Percentiles rank a stretch among this genome's conserved stretches.
phyloP scores from a whole-genome alignment of 306 rosid species.

The Castanea sativa region DNA sequence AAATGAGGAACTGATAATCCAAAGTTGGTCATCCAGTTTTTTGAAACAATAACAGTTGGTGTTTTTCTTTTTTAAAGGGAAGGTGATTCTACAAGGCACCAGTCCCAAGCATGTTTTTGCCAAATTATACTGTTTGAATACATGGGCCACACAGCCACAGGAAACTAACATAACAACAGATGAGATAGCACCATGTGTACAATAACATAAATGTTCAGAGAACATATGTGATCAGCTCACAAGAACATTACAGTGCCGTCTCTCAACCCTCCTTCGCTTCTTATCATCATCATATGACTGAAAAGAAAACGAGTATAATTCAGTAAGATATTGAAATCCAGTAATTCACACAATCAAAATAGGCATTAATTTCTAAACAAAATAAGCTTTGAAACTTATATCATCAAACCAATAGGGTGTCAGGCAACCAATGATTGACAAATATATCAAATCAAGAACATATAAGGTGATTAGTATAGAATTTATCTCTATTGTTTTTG shows the following conservation, averaged over 20 bases:
- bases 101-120: slow-evolving; percentile 14
- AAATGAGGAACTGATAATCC: slow-evolving; percentile 10
- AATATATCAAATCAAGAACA: not conserved
- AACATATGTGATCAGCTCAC: slow-evolving; percentile 30
- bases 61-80: not conserved
- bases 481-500: not conserved
- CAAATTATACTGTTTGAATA: slow-evolving; percentile 4
- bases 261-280: slow-evolving; percentile 61
- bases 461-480: not conserved
- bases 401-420: not conserved
- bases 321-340: not conserved
- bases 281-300: slow-evolving; percentile 52
- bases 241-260: slow-evolving; percentile 61
- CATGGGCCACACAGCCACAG: slow-evolving; percentile 10
- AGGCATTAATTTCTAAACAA: not conserved
- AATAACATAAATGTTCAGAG: slow-evolving; percentile 10
- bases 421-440: not conserved
- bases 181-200: slow-evolving; percentile 26
- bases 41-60: not conserved
- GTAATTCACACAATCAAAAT: not conserved
- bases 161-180: slow-evolving; percentile 19
- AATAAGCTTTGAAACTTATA: not conserved
- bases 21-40: slow-evolving; percentile 2
- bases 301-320: slow-evolving; percentile 2
- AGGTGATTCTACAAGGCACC: slow-evolving; percentile 26